Evolutionary conservation across 768 basidiomycete genomes (phyloP).

Genomic region (Fistulinella prunicolor): DNA sequence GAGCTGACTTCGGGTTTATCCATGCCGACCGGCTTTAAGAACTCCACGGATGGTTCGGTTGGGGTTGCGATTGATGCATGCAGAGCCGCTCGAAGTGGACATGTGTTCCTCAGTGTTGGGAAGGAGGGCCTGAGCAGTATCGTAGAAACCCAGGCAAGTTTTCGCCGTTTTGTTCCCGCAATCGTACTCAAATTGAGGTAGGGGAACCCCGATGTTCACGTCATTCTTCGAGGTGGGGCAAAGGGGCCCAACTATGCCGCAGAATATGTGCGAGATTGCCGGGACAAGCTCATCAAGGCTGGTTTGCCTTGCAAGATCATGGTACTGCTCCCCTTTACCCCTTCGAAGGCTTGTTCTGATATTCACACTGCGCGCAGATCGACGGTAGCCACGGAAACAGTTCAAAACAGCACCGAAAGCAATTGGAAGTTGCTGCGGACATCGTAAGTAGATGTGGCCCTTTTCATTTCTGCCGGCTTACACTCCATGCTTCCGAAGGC

Average conservation of each 20-base stretch:
- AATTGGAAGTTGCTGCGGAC: conserved; percentile 85
- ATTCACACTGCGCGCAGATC: conserved; percentile 48
- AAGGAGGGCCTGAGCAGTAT: conserved; percentile 95
- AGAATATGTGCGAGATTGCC: conserved; percentile 75
- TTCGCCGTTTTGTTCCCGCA: not conserved
- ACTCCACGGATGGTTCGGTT: conserved; percentile 92
- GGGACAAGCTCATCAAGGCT: conserved; percentile 74
- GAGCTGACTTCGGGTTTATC: conserved; percentile 85
- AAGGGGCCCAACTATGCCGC: conserved; percentile 87
- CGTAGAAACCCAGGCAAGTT: conserved; percentile 82
- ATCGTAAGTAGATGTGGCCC: conserved; percentile 54
- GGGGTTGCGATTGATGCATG: conserved; percentile 94
- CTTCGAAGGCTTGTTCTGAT: not conserved
- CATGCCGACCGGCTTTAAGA: conserved; percentile 98
- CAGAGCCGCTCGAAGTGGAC: conserved; percentile 83
- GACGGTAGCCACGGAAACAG: conserved; percentile 98
- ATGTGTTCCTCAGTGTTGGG: conserved; percentile 95
- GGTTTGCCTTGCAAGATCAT: conserved; percentile 79
- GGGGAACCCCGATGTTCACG: conserved; percentile 91
- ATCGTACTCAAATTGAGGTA: conserved; percentile 28
- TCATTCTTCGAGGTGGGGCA: conserved; percentile 89
- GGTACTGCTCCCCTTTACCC: conserved; percentile 48
- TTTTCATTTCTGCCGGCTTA: conserved; percentile 7
- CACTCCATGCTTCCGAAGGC: conserved; percentile 43
- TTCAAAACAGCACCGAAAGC: conserved; percentile 85